A percentile compares a stretch with the other conserved stretches of the same genome.
phyloP scores from a whole-genome alignment of 2,329 filamentous ascomycete species.

The Fusarium haematococcum region DNA sequence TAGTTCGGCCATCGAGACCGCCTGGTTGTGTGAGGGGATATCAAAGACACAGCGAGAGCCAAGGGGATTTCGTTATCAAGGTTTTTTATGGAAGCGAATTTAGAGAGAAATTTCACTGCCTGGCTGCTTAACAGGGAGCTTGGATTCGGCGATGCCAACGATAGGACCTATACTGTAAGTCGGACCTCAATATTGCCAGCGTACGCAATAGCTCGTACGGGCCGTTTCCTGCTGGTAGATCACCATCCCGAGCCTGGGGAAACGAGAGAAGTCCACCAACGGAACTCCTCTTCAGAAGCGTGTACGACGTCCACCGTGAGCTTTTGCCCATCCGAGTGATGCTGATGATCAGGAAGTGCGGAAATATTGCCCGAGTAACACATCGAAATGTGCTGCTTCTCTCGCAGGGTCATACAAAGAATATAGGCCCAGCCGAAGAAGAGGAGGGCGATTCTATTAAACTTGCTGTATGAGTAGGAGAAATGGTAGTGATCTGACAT shows the following conservation, averaged over 20 bases:
- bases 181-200: constrained; percentile 1
- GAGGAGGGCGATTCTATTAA: constrained; percentile 7
- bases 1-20: constrained; percentile 1
- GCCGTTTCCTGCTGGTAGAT: neutral
- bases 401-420: constrained; percentile 5
- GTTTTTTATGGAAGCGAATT: constrained; percentile 12
- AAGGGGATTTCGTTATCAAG: neutral
- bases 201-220: constrained; percentile 6
- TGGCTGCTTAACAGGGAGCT: constrained; percentile 2
- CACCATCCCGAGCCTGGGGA: constrained; percentile 3
- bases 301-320: constrained; percentile 2
- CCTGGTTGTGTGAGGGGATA: constrained; percentile 7
- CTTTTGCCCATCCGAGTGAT: constrained; percentile 5
- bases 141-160: neutral
- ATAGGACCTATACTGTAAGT: neutral
- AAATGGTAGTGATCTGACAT: neutral
- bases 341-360: neutral
- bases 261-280: constrained; percentile 4
- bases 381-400: constrained; percentile 11
- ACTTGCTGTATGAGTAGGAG: constrained; percentile 1
- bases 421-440: constrained; percentile 18
- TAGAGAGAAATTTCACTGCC: constrained; percentile 4
- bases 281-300: neutral
- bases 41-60: constrained; percentile 9
- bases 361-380: neutral